A percentile compares a stretch with the other conserved stretches of the same genome.
These are phyloP conservation scores for Cylindrotheca fusiformis DNA, from an alignment of 108 stramenopile genomes.

Conservation along the genomic window DNA sequence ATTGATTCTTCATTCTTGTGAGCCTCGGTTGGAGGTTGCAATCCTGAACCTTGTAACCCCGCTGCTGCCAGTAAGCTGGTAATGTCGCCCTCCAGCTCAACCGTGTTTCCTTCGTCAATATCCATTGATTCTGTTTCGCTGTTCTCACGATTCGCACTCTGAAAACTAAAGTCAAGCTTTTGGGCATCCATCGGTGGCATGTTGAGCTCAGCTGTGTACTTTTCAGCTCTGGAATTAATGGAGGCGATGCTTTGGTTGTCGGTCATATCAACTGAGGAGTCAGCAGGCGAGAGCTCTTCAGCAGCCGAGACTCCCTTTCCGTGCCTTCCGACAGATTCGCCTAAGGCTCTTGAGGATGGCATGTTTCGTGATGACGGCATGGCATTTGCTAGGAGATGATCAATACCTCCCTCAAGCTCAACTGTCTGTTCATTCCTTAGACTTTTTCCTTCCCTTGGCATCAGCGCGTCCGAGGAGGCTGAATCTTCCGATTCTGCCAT, in stretches of 20 bases:
- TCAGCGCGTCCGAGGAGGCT: not conserved
- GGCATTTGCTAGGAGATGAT: constrained; percentile 26
- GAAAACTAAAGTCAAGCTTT: constrained; percentile 22
- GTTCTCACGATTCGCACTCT: constrained; percentile 1
- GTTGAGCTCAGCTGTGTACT: constrained; percentile 23
- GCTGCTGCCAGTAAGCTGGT: constrained; percentile 20
- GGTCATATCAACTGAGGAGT: constrained; percentile 30
- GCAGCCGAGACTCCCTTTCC: constrained; percentile 11
- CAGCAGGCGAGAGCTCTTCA: constrained; percentile 15
- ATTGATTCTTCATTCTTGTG: not conserved
- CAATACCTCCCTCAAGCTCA: constrained; percentile 30
- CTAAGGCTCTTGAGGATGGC: not conserved
- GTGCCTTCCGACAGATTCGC: not conserved
- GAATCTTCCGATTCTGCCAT: constrained; percentile 8
- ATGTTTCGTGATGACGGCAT: too few relatives aligned
- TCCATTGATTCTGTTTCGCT: constrained; percentile 13
- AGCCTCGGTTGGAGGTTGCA: too few relatives aligned
- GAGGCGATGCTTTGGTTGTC: constrained; percentile 33
- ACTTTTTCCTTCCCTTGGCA: not conserved
- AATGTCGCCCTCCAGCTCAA: constrained; percentile 38
- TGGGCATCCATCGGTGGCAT: constrained; percentile 26
- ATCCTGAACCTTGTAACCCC: not conserved
- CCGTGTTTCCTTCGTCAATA: constrained; percentile 25
- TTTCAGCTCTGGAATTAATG: constrained; percentile 20
- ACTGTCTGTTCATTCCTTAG: constrained; percentile 34